phyloP scores from a whole-genome alignment of 1,284 basidiomycete species.

The Fistulina hepatica region DNA sequence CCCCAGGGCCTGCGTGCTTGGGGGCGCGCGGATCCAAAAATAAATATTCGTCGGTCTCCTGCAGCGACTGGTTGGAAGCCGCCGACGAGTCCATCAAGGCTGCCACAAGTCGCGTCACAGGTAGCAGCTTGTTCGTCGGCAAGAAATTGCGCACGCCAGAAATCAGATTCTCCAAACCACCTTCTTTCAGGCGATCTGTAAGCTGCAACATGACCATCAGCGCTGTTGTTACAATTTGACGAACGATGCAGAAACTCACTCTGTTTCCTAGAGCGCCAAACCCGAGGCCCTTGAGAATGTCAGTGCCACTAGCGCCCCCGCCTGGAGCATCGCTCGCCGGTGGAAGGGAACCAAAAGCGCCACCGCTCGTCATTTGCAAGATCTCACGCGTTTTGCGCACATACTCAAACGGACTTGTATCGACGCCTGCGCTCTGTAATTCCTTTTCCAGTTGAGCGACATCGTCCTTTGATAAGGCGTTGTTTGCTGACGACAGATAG shows the following conservation, averaged over 20 bases:
- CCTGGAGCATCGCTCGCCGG: slow-evolving; percentile 40
- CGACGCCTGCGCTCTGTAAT: slow-evolving; percentile 69
- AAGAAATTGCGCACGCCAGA: slow-evolving; percentile 98
- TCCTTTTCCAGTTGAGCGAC: slow-evolving; percentile 81
- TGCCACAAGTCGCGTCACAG: slow-evolving; percentile 87
- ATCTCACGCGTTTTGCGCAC: slow-evolving; percentile 90
- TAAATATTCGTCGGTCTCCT: slow-evolving; percentile 95
- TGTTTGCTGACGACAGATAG: slow-evolving; percentile 81
- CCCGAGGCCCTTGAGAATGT: slow-evolving; percentile 69
- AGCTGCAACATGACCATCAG: slow-evolving; percentile 37
- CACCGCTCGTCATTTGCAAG: slow-evolving; percentile 77
- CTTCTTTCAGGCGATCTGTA: slow-evolving; percentile 89
- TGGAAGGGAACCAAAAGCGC: slow-evolving; percentile 26
- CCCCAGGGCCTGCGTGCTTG: slow-evolving; percentile 40
- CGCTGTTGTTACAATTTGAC: background rate
- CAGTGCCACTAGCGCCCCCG: slow-evolving; percentile 59
- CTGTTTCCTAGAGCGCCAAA: slow-evolving; percentile 88
- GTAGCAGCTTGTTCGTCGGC: slow-evolving; percentile 88
- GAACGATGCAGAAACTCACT: slow-evolving; percentile 34
- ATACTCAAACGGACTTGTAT: slow-evolving; percentile 84
- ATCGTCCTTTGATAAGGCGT: slow-evolving; percentile 76
- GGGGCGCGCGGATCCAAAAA: slow-evolving; percentile 86
- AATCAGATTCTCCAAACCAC: slow-evolving; percentile 90
- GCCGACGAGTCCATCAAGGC: slow-evolving; percentile 94
- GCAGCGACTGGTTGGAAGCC: slow-evolving; percentile 84